Evolutionary conservation across 2,329 filamentous ascomycete genomes (phyloP).

Genomic region (Plectosphaerella plurivora): DNA sequence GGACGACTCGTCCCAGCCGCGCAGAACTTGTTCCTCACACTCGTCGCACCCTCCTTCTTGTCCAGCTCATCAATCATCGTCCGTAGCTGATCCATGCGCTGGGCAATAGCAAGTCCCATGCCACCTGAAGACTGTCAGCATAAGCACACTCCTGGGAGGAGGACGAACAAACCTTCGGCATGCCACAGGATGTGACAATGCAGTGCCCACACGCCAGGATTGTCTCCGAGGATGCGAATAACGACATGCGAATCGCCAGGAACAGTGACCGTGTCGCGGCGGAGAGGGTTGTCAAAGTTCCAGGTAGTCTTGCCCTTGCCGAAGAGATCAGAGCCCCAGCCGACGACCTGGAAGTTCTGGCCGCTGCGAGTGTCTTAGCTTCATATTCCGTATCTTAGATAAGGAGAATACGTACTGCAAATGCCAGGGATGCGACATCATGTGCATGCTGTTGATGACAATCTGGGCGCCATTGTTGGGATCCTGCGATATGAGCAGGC

Average conservation of each 20-base stretch:
- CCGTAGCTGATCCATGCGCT: constrained; percentile 8
- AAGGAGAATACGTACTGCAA: constrained; percentile 9
- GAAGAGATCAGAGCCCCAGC: constrained; percentile 26
- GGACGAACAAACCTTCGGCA: constrained; percentile 28
- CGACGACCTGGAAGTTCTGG: constrained; percentile 48
- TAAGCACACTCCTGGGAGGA: background rate
- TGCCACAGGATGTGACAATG: constrained; percentile 59
- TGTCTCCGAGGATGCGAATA: constrained; percentile 50
- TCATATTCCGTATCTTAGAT: too few species aligned
- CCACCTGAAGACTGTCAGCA: background rate
- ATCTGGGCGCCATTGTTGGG: constrained; percentile 15
- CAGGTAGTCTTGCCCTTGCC: constrained; percentile 16
- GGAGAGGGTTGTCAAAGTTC: constrained; percentile 25
- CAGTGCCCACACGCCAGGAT: constrained; percentile 53
- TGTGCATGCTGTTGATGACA: constrained; percentile 15
- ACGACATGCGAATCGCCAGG: constrained; percentile 51
- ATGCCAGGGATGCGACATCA: constrained; percentile 18
- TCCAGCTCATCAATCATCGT: constrained; percentile 3
- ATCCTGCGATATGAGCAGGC: constrained; percentile 11
- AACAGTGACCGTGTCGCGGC: constrained; percentile 41
- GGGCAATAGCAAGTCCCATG: constrained; percentile 8
- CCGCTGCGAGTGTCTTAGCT: constrained; percentile 17
- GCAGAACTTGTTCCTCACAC: constrained; percentile 10
- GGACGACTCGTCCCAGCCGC: too few species aligned
- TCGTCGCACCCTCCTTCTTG: background rate